Percentiles rank a stretch among this genome's conserved stretches.
These are phyloP conservation scores for Pterocarpus santalinus DNA, from an alignment of 306 rosid species.

Conservation along the genomic window DNA sequence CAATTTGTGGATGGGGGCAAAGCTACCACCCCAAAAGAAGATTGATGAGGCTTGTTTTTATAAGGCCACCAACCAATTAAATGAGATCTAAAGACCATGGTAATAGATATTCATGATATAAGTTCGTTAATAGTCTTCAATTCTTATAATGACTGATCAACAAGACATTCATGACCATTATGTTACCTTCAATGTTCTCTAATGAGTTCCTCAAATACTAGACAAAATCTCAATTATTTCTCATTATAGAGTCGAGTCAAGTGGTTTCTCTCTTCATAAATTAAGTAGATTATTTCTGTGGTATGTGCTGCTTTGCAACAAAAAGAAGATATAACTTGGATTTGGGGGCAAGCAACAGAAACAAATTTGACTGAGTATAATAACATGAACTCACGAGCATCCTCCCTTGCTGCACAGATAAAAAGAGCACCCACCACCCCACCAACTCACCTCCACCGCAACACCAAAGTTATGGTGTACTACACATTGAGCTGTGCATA, in stretches of 20 bases:
- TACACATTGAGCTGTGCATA: slow-evolving; percentile 47
- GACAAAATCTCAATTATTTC: slow-evolving; percentile 17
- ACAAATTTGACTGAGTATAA: slow-evolving; percentile 41
- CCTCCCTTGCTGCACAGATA: slow-evolving; percentile 46
- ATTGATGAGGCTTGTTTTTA: slow-evolving; percentile 43
- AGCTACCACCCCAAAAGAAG: slow-evolving; percentile 33
- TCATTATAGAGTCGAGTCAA: background rate
- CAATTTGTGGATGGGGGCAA: slow-evolving; percentile 39
- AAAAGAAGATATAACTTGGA: slow-evolving; percentile 36
- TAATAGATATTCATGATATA: background rate
- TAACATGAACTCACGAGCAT: slow-evolving; percentile 74
- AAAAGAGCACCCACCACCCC: slow-evolving; percentile 66
- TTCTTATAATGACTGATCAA: slow-evolving; percentile 31
- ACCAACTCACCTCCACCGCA: slow-evolving; percentile 56
- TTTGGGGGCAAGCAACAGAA: slow-evolving; percentile 41
- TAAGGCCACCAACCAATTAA: slow-evolving; percentile 40
- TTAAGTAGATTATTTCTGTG: background rate
- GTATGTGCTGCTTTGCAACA: background rate
- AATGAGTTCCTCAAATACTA: slow-evolving; percentile 32
- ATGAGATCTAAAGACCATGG: slow-evolving; percentile 7
- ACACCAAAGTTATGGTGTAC: slow-evolving; percentile 48
- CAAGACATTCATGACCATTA: background rate
- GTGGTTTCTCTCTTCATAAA: background rate
- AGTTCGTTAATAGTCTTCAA: slow-evolving; percentile 35
- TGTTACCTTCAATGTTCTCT: background rate